These are phyloP conservation scores for Epichloe scottii DNA, from an alignment of 2,329 filamentous ascomycete genomes.

Conservation along the genomic window DNA sequence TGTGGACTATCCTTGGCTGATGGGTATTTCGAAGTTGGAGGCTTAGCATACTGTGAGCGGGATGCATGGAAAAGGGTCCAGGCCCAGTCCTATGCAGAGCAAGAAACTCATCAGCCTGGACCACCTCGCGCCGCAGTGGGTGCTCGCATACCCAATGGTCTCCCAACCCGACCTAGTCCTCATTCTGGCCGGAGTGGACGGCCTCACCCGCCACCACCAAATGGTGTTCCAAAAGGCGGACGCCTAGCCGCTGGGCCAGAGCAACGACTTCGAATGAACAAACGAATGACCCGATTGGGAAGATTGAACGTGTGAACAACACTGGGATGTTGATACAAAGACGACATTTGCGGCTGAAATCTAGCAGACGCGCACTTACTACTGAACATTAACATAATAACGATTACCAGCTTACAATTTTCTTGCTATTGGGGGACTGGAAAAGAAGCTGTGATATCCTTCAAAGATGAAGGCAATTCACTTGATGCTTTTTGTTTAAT, in stretches of 20 bases:
- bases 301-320: slow-evolving; percentile 25
- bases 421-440: too few relatives aligned
- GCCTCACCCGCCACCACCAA: not conserved
- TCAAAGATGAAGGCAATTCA: not conserved
- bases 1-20: slow-evolving; percentile 63
- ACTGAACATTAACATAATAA: too few relatives aligned
- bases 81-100: slow-evolving; percentile 10
- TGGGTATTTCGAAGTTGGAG: slow-evolving; percentile 84
- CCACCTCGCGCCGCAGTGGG: slow-evolving; percentile 6
- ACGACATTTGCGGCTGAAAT: not conserved
- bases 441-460: not conserved
- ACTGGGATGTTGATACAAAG: slow-evolving; percentile 21
- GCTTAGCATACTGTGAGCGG: slow-evolving; percentile 71
- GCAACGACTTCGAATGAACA: slow-evolving; percentile 39
- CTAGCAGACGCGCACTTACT: too few relatives aligned
- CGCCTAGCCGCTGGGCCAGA: slow-evolving; percentile 9
- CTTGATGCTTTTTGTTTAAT: not conserved
- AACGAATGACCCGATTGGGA: slow-evolving; percentile 49
- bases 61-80: slow-evolving; percentile 56
- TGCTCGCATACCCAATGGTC: slow-evolving; percentile 13
- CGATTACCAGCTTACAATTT: too few relatives aligned
- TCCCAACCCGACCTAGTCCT: slow-evolving; percentile 10
- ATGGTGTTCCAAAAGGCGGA: slow-evolving; percentile 6
- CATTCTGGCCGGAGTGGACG: slow-evolving; percentile 7
- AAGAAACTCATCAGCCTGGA: slow-evolving; percentile 7